These are phyloP conservation scores for Cryptococcus sp. DNA, from an alignment of 1,284 basidiomycete genomes.

Conservation along the genomic window DNA sequence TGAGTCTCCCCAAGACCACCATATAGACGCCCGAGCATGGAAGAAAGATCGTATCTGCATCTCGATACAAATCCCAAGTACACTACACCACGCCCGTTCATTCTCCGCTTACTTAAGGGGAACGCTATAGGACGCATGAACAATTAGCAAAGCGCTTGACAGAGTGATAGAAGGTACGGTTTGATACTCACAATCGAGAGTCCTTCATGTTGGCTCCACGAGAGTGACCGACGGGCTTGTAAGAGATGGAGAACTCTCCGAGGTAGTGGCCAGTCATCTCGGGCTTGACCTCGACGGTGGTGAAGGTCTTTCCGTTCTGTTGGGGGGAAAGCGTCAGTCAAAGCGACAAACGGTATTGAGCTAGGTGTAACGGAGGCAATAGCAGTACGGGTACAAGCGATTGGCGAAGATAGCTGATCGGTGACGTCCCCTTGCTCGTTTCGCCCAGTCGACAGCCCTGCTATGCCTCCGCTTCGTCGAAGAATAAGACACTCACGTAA, in stretches of 20 bases:
- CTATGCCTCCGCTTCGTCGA: not conserved
- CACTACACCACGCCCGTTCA: not conserved
- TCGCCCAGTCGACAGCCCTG: not conserved
- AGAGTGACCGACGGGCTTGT: constrained; percentile 99
- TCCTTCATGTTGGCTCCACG: constrained; percentile 76
- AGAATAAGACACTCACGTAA: constrained; percentile 61
- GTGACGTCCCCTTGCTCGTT: not conserved
- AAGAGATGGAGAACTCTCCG: constrained; percentile 86
- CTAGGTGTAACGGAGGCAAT: no score
- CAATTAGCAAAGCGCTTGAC: constrained; percentile 19
- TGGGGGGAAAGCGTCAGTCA: no score
- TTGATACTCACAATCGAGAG: constrained; percentile 60
- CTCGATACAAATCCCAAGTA: constrained; percentile 24
- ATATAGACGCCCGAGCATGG: not conserved
- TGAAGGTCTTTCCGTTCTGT: constrained; percentile 74
- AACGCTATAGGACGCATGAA: constrained; percentile 58
- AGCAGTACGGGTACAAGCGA: no score
- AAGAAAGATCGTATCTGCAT: constrained; percentile 25
- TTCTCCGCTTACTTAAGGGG: constrained; percentile 60
- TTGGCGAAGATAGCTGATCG: no score
- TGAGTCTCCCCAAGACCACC: no score
- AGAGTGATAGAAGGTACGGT: constrained; percentile 31
- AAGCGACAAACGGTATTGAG: no score
- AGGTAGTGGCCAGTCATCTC: constrained; percentile 99
- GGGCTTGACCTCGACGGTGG: constrained; percentile 98